phyloP scores from a whole-genome alignment of 2,329 filamentous ascomycete species.

The Diaporthe vaccinii region DNA sequence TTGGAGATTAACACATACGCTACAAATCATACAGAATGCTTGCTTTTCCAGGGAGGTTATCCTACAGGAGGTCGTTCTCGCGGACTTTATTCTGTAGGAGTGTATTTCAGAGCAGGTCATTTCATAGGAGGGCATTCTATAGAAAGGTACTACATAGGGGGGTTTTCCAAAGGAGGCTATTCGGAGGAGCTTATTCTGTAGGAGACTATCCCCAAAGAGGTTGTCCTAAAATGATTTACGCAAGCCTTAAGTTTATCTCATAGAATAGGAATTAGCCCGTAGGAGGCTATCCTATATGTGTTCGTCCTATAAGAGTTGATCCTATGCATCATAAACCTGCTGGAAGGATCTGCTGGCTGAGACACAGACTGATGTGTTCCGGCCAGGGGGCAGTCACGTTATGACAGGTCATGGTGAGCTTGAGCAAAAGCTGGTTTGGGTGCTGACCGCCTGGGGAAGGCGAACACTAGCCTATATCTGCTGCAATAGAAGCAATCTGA shows the following conservation, averaged over 20 bases:
- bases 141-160: no score
- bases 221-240: no score
- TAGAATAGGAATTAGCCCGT: background rate
- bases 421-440: background rate
- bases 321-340: background rate
- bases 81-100: no score
- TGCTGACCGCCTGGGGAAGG: background rate
- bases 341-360: background rate
- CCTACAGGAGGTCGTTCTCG: background rate
- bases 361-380: background rate
- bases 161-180: no score
- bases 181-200: background rate
- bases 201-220: background rate
- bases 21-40: no score
- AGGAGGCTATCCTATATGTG: background rate
- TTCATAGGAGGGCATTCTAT: no score
- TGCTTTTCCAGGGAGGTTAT: no score
- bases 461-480: background rate
- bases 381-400: background rate
- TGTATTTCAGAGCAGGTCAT: no score
- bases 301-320: background rate
- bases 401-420: background rate
- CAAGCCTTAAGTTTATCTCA: background rate
- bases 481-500: conserved; percentile 7
- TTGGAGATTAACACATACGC: background rate